Percentiles rank a stretch among this genome's conserved stretches.
Conservation (phyloP, 1,284 basidiomycete species). For the Microbotryum silenes-acaulis region DNA sequence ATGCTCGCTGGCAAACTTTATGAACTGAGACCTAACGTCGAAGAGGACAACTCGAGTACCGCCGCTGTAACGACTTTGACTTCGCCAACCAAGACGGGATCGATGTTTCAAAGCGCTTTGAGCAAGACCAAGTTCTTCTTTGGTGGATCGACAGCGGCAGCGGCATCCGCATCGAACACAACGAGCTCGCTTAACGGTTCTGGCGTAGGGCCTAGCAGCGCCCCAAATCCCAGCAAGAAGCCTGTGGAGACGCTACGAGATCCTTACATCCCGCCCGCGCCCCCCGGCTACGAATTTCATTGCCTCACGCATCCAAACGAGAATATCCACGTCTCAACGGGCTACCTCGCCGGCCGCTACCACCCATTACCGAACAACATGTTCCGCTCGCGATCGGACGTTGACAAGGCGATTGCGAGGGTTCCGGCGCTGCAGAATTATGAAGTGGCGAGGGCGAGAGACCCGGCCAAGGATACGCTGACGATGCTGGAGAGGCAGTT, state of each 20-base stretch:
- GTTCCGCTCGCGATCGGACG: not conserved
- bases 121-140: conserved; percentile 7
- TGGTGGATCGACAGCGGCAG: not conserved
- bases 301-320: not conserved
- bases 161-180: not conserved
- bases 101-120: conserved; percentile 1
- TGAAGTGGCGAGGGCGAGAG: not conserved
- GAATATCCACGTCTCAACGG: conserved; percentile 2
- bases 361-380: conserved; percentile 13
- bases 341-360: conserved; percentile 24
- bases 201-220: not conserved
- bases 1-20: conserved; percentile 15
- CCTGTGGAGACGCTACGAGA: not conserved
- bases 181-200: not conserved
- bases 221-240: not conserved
- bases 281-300: conserved; percentile 15
- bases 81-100: not conserved
- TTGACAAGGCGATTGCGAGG: not conserved
- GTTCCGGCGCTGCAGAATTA: not conserved
- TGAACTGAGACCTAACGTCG: conserved; percentile 9
- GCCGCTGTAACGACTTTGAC: not conserved
- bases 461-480: not conserved
- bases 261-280: conserved; percentile 11
- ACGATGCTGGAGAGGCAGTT: conserved; percentile 2
- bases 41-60: not conserved